Evolutionary conservation across 352 stramenopile genomes (phyloP).

Genomic region (Globisporangium cederbergense): DNA sequence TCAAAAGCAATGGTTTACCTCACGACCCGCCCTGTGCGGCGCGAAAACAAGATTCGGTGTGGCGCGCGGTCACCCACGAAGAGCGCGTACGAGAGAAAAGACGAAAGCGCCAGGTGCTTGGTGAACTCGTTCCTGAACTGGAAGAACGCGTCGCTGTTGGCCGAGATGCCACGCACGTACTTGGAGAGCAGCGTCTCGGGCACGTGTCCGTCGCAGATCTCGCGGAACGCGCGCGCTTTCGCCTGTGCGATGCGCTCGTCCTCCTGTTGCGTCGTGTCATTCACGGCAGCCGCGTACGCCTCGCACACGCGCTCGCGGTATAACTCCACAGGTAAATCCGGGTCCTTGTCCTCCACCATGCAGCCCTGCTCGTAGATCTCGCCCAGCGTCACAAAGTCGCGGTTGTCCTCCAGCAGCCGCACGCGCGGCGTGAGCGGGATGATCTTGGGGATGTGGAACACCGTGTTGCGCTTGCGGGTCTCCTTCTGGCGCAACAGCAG

Average conservation of each 20-base stretch:
- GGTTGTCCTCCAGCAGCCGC: conserved; percentile 81
- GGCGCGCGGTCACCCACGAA: conserved; percentile 84
- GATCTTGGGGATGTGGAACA: conserved; percentile 90
- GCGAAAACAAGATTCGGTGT: conserved; percentile 81
- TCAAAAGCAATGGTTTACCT: conserved; percentile 16
- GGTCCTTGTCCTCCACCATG: conserved; percentile 61
- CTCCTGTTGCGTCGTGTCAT: conserved; percentile 43
- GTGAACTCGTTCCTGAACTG: conserved; percentile 87
- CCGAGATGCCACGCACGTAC: conserved; percentile 77
- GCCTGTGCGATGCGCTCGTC: conserved; percentile 60
- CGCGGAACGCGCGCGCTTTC: conserved; percentile 66
- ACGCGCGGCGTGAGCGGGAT: conserved; percentile 91
- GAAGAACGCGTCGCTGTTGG: conserved; percentile 77
- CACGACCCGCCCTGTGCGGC: conserved; percentile 74
- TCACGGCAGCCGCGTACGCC: conserved; percentile 43
- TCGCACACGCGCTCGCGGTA: conserved; percentile 75
- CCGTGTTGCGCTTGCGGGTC: conserved; percentile 82
- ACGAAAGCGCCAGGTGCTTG: conserved; percentile 81
- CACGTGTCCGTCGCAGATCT: conserved; percentile 79
- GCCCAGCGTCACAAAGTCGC: conserved; percentile 80
- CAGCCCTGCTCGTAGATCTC: conserved; percentile 87
- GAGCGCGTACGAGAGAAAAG: conserved; percentile 81
- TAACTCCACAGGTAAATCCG: conserved; percentile 75
- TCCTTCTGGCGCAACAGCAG: conserved; percentile 85
- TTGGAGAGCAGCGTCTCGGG: conserved; percentile 83